Conservation (phyloP, 2,329 filamentous ascomycete species). For the Incumbomyces delicatus region DNA sequence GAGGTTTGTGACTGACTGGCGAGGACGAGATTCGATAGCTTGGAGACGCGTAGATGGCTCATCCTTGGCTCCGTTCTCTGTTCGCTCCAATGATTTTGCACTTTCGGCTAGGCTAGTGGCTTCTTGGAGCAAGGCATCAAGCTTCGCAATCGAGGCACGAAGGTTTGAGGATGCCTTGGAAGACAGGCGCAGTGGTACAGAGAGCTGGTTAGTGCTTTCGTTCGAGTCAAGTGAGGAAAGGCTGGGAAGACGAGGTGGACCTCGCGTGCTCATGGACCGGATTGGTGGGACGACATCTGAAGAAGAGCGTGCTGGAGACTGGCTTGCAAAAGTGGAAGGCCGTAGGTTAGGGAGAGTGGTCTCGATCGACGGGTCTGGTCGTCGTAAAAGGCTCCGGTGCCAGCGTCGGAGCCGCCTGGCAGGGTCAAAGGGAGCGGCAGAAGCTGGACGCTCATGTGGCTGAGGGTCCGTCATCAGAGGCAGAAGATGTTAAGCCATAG, state of each 20-base stretch:
- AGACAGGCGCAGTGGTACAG: neutral
- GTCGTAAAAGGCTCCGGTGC: no score
- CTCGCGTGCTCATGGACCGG: conserved; percentile 1
- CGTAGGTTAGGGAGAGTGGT: no score
- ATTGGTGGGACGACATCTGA: neutral
- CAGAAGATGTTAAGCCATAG: no score
- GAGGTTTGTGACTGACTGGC: no score
- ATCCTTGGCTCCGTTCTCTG: neutral
- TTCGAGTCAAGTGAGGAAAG: neutral
- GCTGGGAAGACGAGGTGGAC: conserved; percentile 1
- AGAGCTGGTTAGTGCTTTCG: neutral
- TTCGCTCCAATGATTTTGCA: neutral
- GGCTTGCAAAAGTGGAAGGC: no score
- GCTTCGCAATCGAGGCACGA: conserved; percentile 2
- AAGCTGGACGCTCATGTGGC: neutral
- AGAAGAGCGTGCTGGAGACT: no score
- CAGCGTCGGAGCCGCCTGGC: no score
- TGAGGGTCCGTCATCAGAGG: no score
- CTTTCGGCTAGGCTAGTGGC: conserved; percentile 1
- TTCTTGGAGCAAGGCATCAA: conserved; percentile 1
- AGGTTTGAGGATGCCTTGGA: neutral
- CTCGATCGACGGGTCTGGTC: neutral
- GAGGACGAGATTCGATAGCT: no score
- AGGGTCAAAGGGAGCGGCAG: no score
- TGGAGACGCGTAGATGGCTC: neutral